Conservation (phyloP, 495 filamentous ascomycete genomes). For the Penicillium flavigenum region DNA sequence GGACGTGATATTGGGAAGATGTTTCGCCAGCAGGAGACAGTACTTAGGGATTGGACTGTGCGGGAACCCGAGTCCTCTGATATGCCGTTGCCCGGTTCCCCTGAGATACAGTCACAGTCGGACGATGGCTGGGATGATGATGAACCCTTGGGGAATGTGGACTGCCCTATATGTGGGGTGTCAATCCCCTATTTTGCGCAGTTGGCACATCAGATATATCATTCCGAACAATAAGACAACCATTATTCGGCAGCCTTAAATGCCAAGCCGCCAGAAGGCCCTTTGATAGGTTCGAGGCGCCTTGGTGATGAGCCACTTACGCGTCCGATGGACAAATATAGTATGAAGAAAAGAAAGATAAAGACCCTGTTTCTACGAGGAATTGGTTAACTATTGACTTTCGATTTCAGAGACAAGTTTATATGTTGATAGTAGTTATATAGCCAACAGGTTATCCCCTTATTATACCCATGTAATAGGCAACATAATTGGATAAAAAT, state of each 20-base stretch:
- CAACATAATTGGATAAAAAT: constrained; percentile 1
- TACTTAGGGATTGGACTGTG: constrained; percentile 59
- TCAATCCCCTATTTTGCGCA: constrained; percentile 70
- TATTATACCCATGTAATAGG: neutral
- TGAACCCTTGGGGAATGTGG: constrained; percentile 33
- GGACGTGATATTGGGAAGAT: constrained; percentile 64
- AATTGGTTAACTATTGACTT: no score
- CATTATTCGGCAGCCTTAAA: constrained; percentile 12
- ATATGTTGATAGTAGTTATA: no score
- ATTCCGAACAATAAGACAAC: constrained; percentile 33
- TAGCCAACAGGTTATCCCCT: neutral
- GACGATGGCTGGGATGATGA: constrained; percentile 37
- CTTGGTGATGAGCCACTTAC: constrained; percentile 10
- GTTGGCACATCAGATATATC: constrained; percentile 70
- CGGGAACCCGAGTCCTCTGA: constrained; percentile 6
- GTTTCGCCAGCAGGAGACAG: constrained; percentile 66
- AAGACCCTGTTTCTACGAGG: no score
- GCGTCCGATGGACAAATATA: neutral
- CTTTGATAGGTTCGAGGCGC: neutral
- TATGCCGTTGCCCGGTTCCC: neutral
- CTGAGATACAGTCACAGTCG: constrained; percentile 19
- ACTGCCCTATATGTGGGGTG: constrained; percentile 61
- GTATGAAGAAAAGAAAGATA: no score
- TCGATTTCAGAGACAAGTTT: no score
- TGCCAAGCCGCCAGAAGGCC: constrained; percentile 1